Conservation (phyloP, 768 basidiomycete species). For the Russula brevipes region DNA sequence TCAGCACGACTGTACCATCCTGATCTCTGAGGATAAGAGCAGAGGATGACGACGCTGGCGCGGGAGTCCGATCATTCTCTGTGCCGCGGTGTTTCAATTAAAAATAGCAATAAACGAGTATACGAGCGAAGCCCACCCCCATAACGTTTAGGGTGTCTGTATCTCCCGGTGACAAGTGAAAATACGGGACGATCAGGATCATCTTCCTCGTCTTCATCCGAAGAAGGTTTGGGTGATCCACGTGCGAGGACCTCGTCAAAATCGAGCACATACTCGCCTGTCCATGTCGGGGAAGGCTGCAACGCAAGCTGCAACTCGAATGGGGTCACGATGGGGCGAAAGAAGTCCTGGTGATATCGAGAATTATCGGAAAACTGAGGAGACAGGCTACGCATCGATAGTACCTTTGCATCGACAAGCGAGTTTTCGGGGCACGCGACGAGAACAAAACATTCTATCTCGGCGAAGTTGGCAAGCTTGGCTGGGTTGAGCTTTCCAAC, state of each 20-base stretch:
- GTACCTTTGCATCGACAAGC: constrained; percentile 65
- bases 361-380: not conserved
- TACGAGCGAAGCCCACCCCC: constrained; percentile 33
- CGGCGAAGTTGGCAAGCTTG: constrained; percentile 92
- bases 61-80: constrained; percentile 19
- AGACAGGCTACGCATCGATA: not conserved
- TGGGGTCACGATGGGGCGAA: constrained; percentile 88
- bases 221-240: constrained; percentile 11
- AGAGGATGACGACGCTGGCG: constrained; percentile 29
- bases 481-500: constrained; percentile 94
- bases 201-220: constrained; percentile 36
- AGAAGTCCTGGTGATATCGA: constrained; percentile 62
- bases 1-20: constrained; percentile 51
- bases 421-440: constrained; percentile 95
- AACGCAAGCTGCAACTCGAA: constrained; percentile 85
- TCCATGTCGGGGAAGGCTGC: constrained; percentile 64
- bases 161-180: constrained; percentile 81
- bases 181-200: constrained; percentile 76
- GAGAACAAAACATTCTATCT: constrained; percentile 93
- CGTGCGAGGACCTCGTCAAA: constrained; percentile 55
- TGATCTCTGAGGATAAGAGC: constrained; percentile 57
- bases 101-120: constrained; percentile 1
- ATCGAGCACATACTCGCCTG: constrained; percentile 72
- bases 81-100: not conserved
- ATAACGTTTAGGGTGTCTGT: constrained; percentile 71